Percentiles rank a stretch among this genome's conserved stretches.
Evolutionary conservation across 495 filamentous ascomycete species (phyloP).

Genomic region (Cetradonia linearis): DNA sequence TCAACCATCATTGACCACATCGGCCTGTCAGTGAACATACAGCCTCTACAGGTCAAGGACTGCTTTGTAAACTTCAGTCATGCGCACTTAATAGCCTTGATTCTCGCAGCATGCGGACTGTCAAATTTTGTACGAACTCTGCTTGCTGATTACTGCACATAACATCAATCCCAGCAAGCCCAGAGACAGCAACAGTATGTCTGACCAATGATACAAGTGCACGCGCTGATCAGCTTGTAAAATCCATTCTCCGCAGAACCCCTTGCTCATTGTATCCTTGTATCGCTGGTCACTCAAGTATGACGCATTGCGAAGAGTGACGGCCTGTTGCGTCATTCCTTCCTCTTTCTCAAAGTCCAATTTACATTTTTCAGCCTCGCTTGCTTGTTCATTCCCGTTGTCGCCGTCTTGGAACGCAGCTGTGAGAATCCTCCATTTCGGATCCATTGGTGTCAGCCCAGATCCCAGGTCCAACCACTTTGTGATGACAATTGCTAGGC

Average conservation of each 20-base stretch:
- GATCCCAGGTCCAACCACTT: slow-evolving; percentile 10
- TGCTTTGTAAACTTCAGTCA: too few relatives aligned
- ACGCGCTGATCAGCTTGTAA: slow-evolving; percentile 4
- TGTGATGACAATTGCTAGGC: slow-evolving; percentile 4
- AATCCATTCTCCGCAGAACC: not conserved
- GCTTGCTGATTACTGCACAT: not conserved
- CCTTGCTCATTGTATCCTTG: not conserved
- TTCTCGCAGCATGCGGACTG: too few relatives aligned
- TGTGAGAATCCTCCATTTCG: not conserved
- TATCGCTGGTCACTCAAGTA: slow-evolving; percentile 1
- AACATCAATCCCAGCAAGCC: not conserved
- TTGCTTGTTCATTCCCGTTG: not conserved
- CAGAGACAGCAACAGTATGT: not conserved
- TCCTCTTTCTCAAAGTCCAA: slow-evolving; percentile 1
- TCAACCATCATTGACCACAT: too few relatives aligned
- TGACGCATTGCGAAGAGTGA: slow-evolving; percentile 4
- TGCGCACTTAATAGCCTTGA: too few relatives aligned
- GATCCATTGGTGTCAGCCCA: slow-evolving; percentile 7
- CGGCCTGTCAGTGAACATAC: too few relatives aligned
- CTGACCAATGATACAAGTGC: not conserved
- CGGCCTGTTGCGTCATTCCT: slow-evolving; percentile 1
- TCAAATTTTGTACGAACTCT: too few relatives aligned
- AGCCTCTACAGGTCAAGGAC: too few relatives aligned
- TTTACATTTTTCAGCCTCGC: not conserved
- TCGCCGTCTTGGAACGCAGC: not conserved